phyloP scores from a whole-genome alignment of 2,329 filamentous ascomycete genomes.

The Pestalotiopsis sp. region DNA sequence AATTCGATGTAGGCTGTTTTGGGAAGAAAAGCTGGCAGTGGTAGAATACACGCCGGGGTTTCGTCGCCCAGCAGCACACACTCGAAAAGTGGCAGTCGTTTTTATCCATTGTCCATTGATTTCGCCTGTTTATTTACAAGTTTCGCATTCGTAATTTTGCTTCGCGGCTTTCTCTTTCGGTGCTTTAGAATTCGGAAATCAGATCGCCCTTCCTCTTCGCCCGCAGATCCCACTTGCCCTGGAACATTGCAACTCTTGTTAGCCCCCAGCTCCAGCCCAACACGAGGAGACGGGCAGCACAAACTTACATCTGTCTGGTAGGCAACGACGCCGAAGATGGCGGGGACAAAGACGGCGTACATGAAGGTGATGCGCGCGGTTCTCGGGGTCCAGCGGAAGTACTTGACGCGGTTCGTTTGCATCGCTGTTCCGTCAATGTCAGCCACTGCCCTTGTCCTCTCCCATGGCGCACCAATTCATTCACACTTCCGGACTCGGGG shows the following conservation, averaged over 20 bases:
- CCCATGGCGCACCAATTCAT: background rate
- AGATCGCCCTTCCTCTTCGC: conserved; percentile 88
- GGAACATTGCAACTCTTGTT: conserved; percentile 3
- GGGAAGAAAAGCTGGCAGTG: background rate
- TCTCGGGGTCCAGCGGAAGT: conserved; percentile 89
- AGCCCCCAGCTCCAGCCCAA: background rate
- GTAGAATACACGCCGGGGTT: background rate
- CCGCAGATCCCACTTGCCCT: conserved; percentile 86
- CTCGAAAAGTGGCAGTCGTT: background rate
- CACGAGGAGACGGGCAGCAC: background rate
- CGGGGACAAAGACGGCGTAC: conserved; percentile 75
- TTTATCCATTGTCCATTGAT: background rate
- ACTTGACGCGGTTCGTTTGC: conserved; percentile 83
- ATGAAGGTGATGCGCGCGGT: conserved; percentile 79
- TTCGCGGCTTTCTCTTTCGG: conserved; percentile 1
- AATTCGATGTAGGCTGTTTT: too few species aligned
- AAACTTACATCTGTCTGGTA: conserved; percentile 83
- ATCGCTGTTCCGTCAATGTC: conserved; percentile 62
- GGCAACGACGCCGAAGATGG: conserved; percentile 68
- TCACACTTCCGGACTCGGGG: background rate
- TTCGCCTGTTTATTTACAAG: background rate
- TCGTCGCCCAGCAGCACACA: background rate
- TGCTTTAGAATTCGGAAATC: conserved; percentile 71
- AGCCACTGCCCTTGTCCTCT: background rate
- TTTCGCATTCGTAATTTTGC: conserved; percentile 24